Conservation (phyloP, 805 yeast genomes). For the Yarrowia hollandica region DNA sequence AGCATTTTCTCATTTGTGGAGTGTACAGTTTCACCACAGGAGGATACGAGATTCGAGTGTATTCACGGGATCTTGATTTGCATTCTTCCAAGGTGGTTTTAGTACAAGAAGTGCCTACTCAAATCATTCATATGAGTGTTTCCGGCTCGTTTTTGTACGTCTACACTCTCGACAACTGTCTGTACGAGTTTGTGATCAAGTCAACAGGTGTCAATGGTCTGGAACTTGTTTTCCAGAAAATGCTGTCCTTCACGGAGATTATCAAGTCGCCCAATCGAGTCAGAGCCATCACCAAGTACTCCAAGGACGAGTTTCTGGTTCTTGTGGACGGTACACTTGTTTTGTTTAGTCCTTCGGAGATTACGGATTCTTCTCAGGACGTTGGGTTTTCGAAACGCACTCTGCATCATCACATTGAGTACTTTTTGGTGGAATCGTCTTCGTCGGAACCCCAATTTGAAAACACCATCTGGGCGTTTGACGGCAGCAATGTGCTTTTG, state of each 20-base stretch:
- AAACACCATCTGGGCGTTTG: constrained; percentile 46
- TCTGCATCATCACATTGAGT: constrained; percentile 43
- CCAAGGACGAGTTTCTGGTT: constrained; percentile 32
- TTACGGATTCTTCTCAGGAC: background rate
- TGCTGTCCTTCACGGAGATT: constrained; percentile 42
- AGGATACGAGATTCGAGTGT: constrained; percentile 41
- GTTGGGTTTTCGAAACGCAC: constrained; percentile 36
- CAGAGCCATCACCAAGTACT: constrained; percentile 38
- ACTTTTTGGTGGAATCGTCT: constrained; percentile 37
- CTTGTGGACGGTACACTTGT: constrained; percentile 45
- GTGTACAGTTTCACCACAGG: constrained; percentile 37
- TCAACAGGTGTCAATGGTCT: constrained; percentile 30
- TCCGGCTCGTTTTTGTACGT: constrained; percentile 39
- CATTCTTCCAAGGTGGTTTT: constrained; percentile 41
- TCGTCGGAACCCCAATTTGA: constrained; percentile 33
- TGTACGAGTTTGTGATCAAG: constrained; percentile 38
- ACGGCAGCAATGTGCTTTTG: constrained; percentile 41
- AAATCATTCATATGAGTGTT: constrained; percentile 40
- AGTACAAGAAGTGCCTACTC: constrained; percentile 38
- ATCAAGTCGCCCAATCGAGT: constrained; percentile 45
- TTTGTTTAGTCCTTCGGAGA: constrained; percentile 34
- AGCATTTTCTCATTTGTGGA: constrained; percentile 42
- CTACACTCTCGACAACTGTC: constrained; percentile 39
- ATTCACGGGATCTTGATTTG: constrained; percentile 42
- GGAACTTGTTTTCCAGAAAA: constrained; percentile 38